phyloP scores from a whole-genome alignment of 768 basidiomycete genomes.

The Mrakia gelida region DNA sequence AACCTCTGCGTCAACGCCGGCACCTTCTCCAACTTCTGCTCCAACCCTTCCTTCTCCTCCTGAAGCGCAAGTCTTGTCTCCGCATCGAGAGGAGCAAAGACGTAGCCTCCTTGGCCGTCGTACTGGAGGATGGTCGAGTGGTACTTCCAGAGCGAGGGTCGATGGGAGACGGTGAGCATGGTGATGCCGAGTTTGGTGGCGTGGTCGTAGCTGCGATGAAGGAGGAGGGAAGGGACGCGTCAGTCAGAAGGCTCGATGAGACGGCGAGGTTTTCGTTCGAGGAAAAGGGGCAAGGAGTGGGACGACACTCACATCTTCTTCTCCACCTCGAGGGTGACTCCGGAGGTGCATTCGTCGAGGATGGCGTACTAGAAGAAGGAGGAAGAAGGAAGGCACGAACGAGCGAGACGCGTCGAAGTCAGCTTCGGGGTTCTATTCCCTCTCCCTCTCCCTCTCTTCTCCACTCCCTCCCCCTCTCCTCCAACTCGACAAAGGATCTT shows the following conservation, averaged over 20 bases:
- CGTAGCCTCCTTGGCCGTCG: slow-evolving; percentile 86
- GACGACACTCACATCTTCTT: slow-evolving; percentile 88
- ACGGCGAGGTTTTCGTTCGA: too few species aligned
- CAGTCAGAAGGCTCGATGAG: neutral
- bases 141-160: slow-evolving; percentile 35
- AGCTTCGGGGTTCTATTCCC: neutral
- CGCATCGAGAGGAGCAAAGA: slow-evolving; percentile 70
- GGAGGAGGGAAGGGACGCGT: neutral
- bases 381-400: neutral
- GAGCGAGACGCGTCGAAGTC: too few species aligned
- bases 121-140: slow-evolving; percentile 42
- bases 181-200: slow-evolving; percentile 31
- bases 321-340: slow-evolving; percentile 89
- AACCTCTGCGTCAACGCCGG: slow-evolving; percentile 64
- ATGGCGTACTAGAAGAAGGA: slow-evolving; percentile 72
- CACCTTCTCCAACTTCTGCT: slow-evolving; percentile 81
- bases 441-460: neutral
- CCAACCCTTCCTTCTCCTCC: slow-evolving; percentile 87
- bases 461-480: too few species aligned
- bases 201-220: slow-evolving; percentile 28
- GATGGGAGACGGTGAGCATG: slow-evolving; percentile 34
- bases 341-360: slow-evolving; percentile 90
- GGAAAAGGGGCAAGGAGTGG: neutral
- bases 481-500: too few species aligned
- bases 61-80: slow-evolving; percentile 84